Percentiles rank a stretch among this genome's conserved stretches.
Evolutionary conservation across 257 asterid species (phyloP).

Genomic region (Knoxia roxburghii): DNA sequence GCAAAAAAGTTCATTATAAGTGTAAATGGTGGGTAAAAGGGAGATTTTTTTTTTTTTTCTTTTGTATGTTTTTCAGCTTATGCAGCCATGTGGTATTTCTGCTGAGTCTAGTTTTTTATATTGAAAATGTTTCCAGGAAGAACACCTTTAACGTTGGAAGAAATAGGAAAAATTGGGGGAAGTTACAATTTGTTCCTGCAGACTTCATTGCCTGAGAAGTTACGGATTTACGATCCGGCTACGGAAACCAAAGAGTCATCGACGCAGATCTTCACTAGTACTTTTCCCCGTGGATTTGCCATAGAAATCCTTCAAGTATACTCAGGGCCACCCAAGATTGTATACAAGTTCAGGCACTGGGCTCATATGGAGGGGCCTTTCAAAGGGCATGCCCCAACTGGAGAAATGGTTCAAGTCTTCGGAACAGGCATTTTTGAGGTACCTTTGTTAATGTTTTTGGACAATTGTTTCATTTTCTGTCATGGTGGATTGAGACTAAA

Average conservation of each 20-base stretch:
- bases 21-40: slow-evolving; percentile 32
- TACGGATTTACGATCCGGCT: slow-evolving; percentile 50
- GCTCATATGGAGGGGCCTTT: slow-evolving; percentile 67
- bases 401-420: slow-evolving; percentile 48
- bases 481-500: not conserved
- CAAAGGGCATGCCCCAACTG: slow-evolving; percentile 53
- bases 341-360: slow-evolving; percentile 77
- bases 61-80: not conserved
- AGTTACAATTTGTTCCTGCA: slow-evolving; percentile 68
- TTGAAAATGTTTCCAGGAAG: slow-evolving; percentile 14
- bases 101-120: not conserved
- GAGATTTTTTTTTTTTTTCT: not conserved
- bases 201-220: slow-evolving; percentile 49
- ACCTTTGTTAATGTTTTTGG: not conserved
- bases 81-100: not conserved
- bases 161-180: slow-evolving; percentile 50
- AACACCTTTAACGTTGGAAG: slow-evolving; percentile 26
- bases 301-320: slow-evolving; percentile 56
- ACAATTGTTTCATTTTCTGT: not conserved
- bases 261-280: slow-evolving; percentile 41
- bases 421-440: slow-evolving; percentile 54
- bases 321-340: slow-evolving; percentile 68
- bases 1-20: slow-evolving; percentile 29
- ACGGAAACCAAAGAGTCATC: slow-evolving; percentile 54
- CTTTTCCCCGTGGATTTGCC: slow-evolving; percentile 68